Base-by-base conservation (phyloP, 805 yeast genomes). In the Wickerhamomyces alni region DNA sequence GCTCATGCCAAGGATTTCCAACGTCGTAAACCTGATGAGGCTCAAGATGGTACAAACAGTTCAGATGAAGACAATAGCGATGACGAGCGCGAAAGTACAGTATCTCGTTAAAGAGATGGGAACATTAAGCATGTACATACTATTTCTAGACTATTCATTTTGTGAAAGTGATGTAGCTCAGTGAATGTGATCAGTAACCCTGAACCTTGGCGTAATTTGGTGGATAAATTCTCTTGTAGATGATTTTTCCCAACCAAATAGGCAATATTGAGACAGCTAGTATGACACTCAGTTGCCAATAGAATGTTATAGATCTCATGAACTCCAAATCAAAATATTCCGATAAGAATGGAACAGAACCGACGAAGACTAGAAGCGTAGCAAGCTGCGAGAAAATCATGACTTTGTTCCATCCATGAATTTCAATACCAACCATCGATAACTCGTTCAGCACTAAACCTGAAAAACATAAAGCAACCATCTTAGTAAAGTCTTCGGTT, bases 201-300 rank as follows among this genome's bases (percentile, higher is more conserved):
- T 89, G 98, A 31, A 93, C 98, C 61, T 93, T 93, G 8, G 97
- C 97, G 60, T 93, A 93, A 55, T 87, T 87, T 25, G 99, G 99
- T 3, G 99, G 98, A 50, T 88, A 77, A 41, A 93, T 61, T 45
- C 69, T 78, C 46, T 95, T 73, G 55, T 82, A 79, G 15, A 91
- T 65, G 4, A 84, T 70, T 60, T 86, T 86, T 3, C 81, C 80
- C 2, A 82, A 65, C 96, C 96, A 91, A 2, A 91, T 94, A 0
- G 99, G 99, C 28, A 87, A 61, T 41, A 91, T 67, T 7, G 96
- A 82, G 4, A 86, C 65, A 0, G 77, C 69, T 30, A 89, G 62
- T 11, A 86, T 80, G 8, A 82, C 65, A 3, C 70, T 60, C 7
- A 76, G 61, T 56, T 85, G 89, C 83, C 95, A 87, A 41, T 70